These are phyloP conservation scores for Cercospora zeae-maydis DNA, from an alignment of 2,329 filamentous ascomycete genomes.

Conservation along the genomic window DNA sequence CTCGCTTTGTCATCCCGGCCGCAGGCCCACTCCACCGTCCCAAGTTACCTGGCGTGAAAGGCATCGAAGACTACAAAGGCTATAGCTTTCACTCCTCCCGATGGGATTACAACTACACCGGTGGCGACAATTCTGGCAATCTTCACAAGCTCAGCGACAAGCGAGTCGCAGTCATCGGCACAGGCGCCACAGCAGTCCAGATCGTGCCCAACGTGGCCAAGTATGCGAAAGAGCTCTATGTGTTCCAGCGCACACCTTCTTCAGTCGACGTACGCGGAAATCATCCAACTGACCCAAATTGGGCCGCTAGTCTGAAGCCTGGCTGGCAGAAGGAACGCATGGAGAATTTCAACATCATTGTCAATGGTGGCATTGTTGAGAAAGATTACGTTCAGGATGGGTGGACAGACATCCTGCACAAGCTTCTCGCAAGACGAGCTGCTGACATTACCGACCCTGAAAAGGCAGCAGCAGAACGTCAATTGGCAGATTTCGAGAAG, in stretches of 20 bases:
- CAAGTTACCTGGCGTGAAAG: conserved; percentile 46
- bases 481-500: conserved; percentile 26
- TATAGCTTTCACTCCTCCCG: conserved; percentile 44
- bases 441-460: conserved; percentile 14
- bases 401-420: conserved; percentile 26
- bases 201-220: conserved; percentile 40
- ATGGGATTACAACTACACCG: conserved; percentile 45
- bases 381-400: conserved; percentile 29
- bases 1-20: conserved; percentile 42
- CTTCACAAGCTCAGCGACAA: conserved; percentile 22
- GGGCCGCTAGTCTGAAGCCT: conserved; percentile 31
- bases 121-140: conserved; percentile 31
- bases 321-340: conserved; percentile 52
- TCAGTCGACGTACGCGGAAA: conserved; percentile 33
- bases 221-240: conserved; percentile 38
- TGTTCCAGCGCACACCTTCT: conserved; percentile 45
- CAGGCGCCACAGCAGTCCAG: conserved; percentile 34
- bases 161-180: conserved; percentile 28
- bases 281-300: conserved; percentile 43
- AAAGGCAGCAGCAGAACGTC: conserved; percentile 20
- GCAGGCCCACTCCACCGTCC: conserved; percentile 44
- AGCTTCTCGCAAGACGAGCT: conserved; percentile 20
- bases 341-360: conserved; percentile 42
- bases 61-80: conserved; percentile 40
- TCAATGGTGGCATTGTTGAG: conserved; percentile 23